phyloP scores from a whole-genome alignment of 768 basidiomycete species.

The Psilocybe subaeruginosa region DNA sequence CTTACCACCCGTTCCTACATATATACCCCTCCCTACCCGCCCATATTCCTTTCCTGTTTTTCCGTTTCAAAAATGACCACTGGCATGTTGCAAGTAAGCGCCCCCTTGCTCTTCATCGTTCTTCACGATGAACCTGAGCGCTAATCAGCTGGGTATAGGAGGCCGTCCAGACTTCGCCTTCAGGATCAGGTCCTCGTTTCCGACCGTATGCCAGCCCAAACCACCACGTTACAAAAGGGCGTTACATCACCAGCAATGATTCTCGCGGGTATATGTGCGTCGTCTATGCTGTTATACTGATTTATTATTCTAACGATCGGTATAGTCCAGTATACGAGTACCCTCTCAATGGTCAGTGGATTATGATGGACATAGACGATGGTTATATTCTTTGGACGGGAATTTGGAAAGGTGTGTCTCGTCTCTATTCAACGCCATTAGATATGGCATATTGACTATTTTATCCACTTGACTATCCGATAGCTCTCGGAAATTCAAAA shows the following conservation, averaged over 20 bases:
- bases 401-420: constrained; percentile 84
- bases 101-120: constrained; percentile 10
- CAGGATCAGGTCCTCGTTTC: constrained; percentile 45
- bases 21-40: constrained; percentile 22
- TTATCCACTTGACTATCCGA: constrained; percentile 13
- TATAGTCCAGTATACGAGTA: constrained; percentile 85
- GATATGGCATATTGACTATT: neutral
- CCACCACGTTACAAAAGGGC: constrained; percentile 83
- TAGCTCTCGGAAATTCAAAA: constrained; percentile 89
- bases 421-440: neutral
- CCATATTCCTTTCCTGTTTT: constrained; percentile 25
- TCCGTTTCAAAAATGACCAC: constrained; percentile 41
- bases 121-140: constrained; percentile 11
- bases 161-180: constrained; percentile 41
- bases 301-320: constrained; percentile 3
- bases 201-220: constrained; percentile 75
- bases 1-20: constrained; percentile 26
- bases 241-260: constrained; percentile 91
- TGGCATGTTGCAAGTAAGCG: constrained; percentile 46
- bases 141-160: constrained; percentile 34
- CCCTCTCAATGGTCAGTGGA: constrained; percentile 87
- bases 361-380: constrained; percentile 96
- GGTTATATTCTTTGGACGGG: constrained; percentile 93
- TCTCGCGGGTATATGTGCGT: constrained; percentile 86
- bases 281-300: neutral